Conservation (phyloP, 2,329 filamentous ascomycete species). For the Sporothrix phasma region DNA sequence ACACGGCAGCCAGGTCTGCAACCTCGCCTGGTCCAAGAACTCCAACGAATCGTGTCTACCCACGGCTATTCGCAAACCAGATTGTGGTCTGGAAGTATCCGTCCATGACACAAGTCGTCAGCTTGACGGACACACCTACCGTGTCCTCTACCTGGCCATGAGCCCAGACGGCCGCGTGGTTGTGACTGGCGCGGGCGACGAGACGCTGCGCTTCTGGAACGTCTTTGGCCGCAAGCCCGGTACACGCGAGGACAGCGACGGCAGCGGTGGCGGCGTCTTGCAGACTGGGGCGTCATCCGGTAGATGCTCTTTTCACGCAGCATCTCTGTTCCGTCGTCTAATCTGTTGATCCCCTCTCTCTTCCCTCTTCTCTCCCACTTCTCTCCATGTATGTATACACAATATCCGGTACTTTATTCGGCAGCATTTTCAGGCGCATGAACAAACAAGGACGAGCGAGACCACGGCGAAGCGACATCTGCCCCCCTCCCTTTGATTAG, state of each 20-base stretch:
- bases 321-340: not conserved
- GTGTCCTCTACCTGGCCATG: constrained; percentile 93
- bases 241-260: constrained; percentile 56
- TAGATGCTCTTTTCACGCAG: constrained; percentile 28
- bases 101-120: constrained; percentile 93
- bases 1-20: constrained; percentile 99
- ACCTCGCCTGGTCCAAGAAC: constrained; percentile 93
- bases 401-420: not conserved
- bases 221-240: constrained; percentile 79
- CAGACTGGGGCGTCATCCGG: constrained; percentile 77
- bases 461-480: not conserved
- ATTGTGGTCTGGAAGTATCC: constrained; percentile 99
- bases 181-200: constrained; percentile 91
- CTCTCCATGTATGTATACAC: not conserved
- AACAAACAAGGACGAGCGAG: not conserved
- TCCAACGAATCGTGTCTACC: constrained; percentile 96
- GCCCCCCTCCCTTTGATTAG: not conserved
- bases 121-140: constrained; percentile 88
- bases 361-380: too few species aligned
- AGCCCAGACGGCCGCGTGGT: constrained; percentile 90
- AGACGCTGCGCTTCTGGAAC: constrained; percentile 94
- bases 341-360: too few species aligned
- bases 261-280: constrained; percentile 42
- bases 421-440: constrained; percentile 6
- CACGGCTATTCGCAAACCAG: constrained; percentile 98